Base-by-base conservation (phyloP, 202 grass and related monocot genomes). In the Musa balbisiana region DNA sequence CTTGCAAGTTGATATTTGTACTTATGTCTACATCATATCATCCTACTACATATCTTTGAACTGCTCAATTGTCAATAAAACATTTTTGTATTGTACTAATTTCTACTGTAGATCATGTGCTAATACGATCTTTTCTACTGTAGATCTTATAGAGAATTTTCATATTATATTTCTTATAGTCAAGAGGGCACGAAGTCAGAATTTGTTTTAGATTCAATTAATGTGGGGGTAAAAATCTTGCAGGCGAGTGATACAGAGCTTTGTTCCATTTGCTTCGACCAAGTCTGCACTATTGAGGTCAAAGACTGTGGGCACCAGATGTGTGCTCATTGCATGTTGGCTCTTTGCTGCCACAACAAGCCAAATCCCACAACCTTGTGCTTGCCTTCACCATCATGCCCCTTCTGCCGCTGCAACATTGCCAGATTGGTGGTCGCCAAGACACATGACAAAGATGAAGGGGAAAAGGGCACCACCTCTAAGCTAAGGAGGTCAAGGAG, bases 401-500 rank as follows among this genome's bases (percentile, higher is more conserved):
- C 78, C 43, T 80, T 80, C n/a, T 80, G 78, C 69, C 78, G 78
- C 1, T 53, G 58, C 78, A 72, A 9, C 69, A 80, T 73, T 49
- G 49, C 69, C 2, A 55, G 33, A 29, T 64, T 80, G 25, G 83
- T 85, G 49, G 91, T 98, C 52, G 91, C 91, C 17, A 85, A 56
- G 71, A 43, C 60, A 1, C 80, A 81, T 72, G 43, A 64, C 53
- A 23, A 26, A 0, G 49, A 72, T 0, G 86, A 97, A 2, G 8
- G 24, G 1, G 91, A 92, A 17, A 89, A 62, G 80, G 21, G 69
- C 0, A 67, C 13, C 2, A 85, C 84, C 11, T 85, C 87, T 0
- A 90, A 87, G 84, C 83, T 87, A 25, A 79, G 85, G 77, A 81
- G 78, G 19, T 89, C 89, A 2, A 79, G 81, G 62, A 79, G 83